Conservation (phyloP, 495 filamentous ascomycete genomes). For the Podospora fimiseda region DNA sequence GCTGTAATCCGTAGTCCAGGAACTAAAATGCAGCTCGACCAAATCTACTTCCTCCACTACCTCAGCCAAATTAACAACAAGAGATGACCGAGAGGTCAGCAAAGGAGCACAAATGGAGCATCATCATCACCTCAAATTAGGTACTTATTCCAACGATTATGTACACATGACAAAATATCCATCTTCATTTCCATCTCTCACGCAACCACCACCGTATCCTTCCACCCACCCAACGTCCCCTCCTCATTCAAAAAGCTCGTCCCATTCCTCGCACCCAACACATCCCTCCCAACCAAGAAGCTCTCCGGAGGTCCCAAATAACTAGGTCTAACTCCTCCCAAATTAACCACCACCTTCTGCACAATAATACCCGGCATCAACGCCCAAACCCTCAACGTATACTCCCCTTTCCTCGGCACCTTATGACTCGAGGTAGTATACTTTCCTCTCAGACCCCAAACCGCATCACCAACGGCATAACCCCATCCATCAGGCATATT, state of each 20-base stretch:
- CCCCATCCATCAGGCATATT: slow-evolving; percentile 53
- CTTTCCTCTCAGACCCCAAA: slow-evolving; percentile 49
- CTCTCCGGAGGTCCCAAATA: slow-evolving; percentile 69
- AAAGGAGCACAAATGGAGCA: no score
- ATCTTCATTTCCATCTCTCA: no score
- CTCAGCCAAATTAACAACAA: no score
- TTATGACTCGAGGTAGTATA: slow-evolving; percentile 49
- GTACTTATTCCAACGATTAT: no score
- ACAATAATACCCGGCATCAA: slow-evolving; percentile 60
- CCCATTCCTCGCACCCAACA: slow-evolving; percentile 33
- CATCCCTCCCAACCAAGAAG: slow-evolving; percentile 43
- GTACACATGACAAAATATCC: no score
- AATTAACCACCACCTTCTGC: slow-evolving; percentile 60
- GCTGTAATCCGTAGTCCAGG: no score
- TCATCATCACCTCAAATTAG: no score
- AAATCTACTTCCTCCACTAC: no score
- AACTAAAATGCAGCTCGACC: no score
- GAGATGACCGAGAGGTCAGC: no score
- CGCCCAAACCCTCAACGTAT: slow-evolving; percentile 56
- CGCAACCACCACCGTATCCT: background rate
- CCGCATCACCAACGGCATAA: slow-evolving; percentile 48
- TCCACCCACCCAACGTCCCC: slow-evolving; percentile 15
- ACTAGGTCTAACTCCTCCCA: slow-evolving; percentile 59
- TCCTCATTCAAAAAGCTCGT: slow-evolving; percentile 34
- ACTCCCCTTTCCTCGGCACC: slow-evolving; percentile 41